Base-by-base conservation (phyloP, 2,329 filamentous ascomycete species). In the Pseudogymnoascus sp. region DNA sequence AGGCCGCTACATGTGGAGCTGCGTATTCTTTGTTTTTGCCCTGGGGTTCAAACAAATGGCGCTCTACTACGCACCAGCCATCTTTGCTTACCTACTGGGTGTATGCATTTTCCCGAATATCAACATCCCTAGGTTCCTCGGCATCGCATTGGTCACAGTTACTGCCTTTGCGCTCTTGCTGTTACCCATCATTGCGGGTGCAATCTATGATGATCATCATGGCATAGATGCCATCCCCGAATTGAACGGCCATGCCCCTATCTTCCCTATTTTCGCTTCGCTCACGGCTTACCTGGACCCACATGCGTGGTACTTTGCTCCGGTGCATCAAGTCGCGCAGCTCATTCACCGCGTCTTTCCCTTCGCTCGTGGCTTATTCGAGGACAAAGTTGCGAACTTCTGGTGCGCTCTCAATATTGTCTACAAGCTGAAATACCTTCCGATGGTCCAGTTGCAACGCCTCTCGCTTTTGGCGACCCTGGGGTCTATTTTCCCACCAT, bases 11-110 rank as follows among this genome's bases (percentile, higher is more conserved):
- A 83, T 96, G 66, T 97, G 93, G 92, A 86, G 90, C 26, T 92
- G 91, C 66, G 84, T 96, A 64, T 96, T 96, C 78, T 99, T 99
- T 70, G 95, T 99, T 6, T 86, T 85, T 14, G 90, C 93, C 2
- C 80, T 99, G n/a, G 91, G 91, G 5, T 99, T 98, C 81, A 99
- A 99, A 80, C 95, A 99, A 76, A 99, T 99, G 96, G 93, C 93
- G 0, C 82, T 99, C 14, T 99, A 98, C 78, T 99, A 97, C 75
- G 92, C 96, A 2, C 93, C 96, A 12, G 88, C 89, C 19, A 88
- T 98, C 63, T 98, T 98, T 74, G 89, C 91, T 33, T 99, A 93
- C 72, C 85, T 99, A 1, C 80, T 98, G 0, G 95, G 93, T 7
- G 86, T 88, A 71, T 97, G 93, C 72, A 70, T 96, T n/a, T 88